Base-by-base conservation (phyloP, 371 early-diverging fungal genomes). In the Zychaea mexicana region DNA sequence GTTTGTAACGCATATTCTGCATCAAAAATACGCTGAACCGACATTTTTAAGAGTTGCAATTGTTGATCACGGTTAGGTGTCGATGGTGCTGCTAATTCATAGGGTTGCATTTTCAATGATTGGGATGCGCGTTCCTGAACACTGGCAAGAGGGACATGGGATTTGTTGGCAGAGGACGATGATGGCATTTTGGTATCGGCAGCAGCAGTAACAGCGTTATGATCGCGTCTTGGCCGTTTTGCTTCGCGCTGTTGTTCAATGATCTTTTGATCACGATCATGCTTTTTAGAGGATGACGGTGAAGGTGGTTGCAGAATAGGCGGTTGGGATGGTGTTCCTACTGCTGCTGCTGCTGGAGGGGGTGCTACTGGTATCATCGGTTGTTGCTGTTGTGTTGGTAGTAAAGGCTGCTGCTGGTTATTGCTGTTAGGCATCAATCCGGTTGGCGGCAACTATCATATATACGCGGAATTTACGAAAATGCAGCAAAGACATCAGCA, bases 41-140 rank as follows among this genome's bases (percentile, higher is more conserved):
- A 57, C 64, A 75, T 69, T 27, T 82, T 73, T 9, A 79, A 36
- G 49, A 76, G 56, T n/a, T 60, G 42, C 10, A 60, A 28, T 45
- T 76, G 69, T 55, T 72, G 69, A 12, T 46, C 27, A 4, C 54
- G 47, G 2, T 27, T 60, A 3, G 74, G 32, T 17, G 65, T 21
- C 0, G 59, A n/a, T 13, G 73, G 62, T 31, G 63, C 61, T 19
- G 69, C 62, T 17, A 81, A 54, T 39, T 69, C 76, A 52, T 74
- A 77, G 0, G 82, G 82, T 26, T 82, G 66, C 73, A 77, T 77
- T 32, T 69, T 79, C 9, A 82, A 60, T 1, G 79, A 66, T 56
- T 79, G 77, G 22, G 61, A 72, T 0, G 78, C 82, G 8, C 82
- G 71, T 56, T 82, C 82, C 62, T 82, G 69, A 4, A 69, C 76